A percentile compares a stretch with the other conserved stretches of the same genome.
Evolutionary conservation across 495 filamentous ascomycete species (phyloP).

Genomic region (Aspergillus steynii): DNA sequence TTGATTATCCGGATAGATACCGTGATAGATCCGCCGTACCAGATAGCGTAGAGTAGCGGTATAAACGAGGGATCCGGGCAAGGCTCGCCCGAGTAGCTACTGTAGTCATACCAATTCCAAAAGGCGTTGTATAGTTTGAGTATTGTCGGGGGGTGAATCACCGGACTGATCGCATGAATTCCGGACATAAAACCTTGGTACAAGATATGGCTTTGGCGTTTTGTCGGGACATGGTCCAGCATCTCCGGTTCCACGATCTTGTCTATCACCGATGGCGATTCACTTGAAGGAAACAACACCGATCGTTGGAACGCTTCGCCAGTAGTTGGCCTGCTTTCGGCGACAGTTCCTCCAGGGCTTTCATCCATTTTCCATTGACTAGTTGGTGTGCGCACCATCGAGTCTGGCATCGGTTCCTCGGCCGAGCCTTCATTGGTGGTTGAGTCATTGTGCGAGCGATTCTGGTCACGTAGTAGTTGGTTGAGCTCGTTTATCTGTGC

Average conservation of each 20-base stretch:
- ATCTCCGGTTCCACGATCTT: constrained; percentile 44
- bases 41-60: constrained; percentile 48
- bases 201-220: constrained; percentile 48
- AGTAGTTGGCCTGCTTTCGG: constrained; percentile 9
- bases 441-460: constrained; percentile 38
- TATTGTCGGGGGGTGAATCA: constrained; percentile 46
- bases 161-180: constrained; percentile 46
- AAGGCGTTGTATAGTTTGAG: constrained; percentile 45
- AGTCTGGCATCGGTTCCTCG: constrained; percentile 23
- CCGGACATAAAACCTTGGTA: constrained; percentile 52
- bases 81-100: constrained; percentile 44
- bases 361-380: constrained; percentile 28
- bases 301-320: constrained; percentile 39
- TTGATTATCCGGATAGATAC: constrained; percentile 46
- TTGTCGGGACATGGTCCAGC: constrained; percentile 45
- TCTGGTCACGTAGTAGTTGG: constrained; percentile 45
- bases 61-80: constrained; percentile 47
- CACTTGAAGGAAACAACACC: constrained; percentile 39
- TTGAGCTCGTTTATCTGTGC: constrained; percentile 51
- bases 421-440: constrained; percentile 20
- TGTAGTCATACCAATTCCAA: constrained; percentile 52
- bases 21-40: constrained; percentile 50
- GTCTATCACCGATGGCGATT: constrained; percentile 37
- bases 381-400: constrained; percentile 10
- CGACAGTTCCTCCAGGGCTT: constrained; percentile 7